Base-by-base conservation (phyloP, 1,284 basidiomycete species). In the Ceratobasidium sp. region DNA sequence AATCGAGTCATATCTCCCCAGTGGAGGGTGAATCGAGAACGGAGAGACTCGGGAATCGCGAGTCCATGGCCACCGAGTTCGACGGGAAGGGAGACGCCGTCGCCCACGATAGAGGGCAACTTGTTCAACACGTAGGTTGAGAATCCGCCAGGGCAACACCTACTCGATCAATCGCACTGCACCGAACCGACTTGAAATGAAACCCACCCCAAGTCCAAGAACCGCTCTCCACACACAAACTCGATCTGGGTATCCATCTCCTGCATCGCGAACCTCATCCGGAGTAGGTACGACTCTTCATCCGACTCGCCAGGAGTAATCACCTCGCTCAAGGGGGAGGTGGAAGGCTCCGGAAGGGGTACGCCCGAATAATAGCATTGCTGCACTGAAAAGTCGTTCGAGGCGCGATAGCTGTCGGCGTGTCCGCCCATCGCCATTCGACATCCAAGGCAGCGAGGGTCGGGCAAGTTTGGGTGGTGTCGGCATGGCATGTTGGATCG, bases 81-180 rank as follows among this genome's bases (percentile, higher is more conserved):
- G 22, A 70, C 58, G 4, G 69, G 69, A 8, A 70, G 58, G 20
- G 56, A 62, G 7, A 70, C 42, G 3, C 69, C 69, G 2, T 54
- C 50, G 8, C 69, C 69, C 15, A 31, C n/a, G 4, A 35, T 34
- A 17, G 5, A 13, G 4, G 42, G 57, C 13, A 45, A 43, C 49
- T 64, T 70, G 27, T 34, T 60, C 40, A 70, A 10, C 2, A 70
- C 60, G 25, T 64, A 70, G 15, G 56, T 64, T 4, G 69, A 64
- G 31, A 62, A 70, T 13, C 69, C 69, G 15, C 69, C 69, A 8
- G 69, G 69, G n/a, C 56, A 58, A 25, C 69, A 70, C 20, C 69
- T 70, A 49, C 10, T n/a, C 17, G 27, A 62, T 29, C 50, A 38
- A n/a, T 53, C 2, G 3, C 10, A 5, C 15, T 27, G n/a, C 20